Percentiles rank a stretch among this genome's conserved stretches.
These are phyloP conservation scores for Pyrenophora graminea DNA, from an alignment of 2,329 filamentous ascomycete genomes.

Conservation along the genomic window DNA sequence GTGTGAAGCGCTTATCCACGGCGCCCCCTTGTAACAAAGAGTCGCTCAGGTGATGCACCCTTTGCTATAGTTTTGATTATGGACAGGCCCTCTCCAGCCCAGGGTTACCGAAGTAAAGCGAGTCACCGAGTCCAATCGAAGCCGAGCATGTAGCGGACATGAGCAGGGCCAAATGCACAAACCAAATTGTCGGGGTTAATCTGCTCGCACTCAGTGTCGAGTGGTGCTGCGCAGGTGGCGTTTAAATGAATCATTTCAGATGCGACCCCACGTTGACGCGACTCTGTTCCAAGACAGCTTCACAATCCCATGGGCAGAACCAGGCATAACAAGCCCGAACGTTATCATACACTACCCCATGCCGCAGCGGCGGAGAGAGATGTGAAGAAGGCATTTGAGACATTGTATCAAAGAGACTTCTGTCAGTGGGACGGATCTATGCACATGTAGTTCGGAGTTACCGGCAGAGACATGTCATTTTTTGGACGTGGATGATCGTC, in stretches of 20 bases:
- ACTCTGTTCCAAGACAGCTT: not conserved
- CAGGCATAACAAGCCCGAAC: not conserved
- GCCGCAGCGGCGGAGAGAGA: not conserved
- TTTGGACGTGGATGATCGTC: conserved; percentile 1
- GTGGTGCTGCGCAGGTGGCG: not conserved
- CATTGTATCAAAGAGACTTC: not conserved
- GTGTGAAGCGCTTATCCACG: conserved; percentile 1
- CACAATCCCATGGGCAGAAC: conserved; percentile 1
- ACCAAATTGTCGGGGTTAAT: not conserved
- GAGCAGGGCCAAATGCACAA: not conserved
- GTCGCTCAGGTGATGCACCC: conserved; percentile 1
- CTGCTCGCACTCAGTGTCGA: not conserved
- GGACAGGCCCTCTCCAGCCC: not conserved
- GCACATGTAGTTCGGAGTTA: not conserved
- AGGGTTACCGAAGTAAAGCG: not conserved
- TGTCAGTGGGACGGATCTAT: not conserved
- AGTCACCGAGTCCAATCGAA: not conserved
- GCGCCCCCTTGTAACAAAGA: not conserved
- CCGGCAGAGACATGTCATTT: conserved; percentile 10
- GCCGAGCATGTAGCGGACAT: not conserved
- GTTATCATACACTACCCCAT: conserved; percentile 3
- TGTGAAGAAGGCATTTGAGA: not conserved
- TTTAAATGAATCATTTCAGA: not conserved
- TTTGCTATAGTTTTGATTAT: not conserved
- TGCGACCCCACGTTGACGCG: not conserved